These are phyloP conservation scores for Trichoderma koningii DNA, from an alignment of 2,329 filamentous ascomycete species.

Conservation along the genomic window DNA sequence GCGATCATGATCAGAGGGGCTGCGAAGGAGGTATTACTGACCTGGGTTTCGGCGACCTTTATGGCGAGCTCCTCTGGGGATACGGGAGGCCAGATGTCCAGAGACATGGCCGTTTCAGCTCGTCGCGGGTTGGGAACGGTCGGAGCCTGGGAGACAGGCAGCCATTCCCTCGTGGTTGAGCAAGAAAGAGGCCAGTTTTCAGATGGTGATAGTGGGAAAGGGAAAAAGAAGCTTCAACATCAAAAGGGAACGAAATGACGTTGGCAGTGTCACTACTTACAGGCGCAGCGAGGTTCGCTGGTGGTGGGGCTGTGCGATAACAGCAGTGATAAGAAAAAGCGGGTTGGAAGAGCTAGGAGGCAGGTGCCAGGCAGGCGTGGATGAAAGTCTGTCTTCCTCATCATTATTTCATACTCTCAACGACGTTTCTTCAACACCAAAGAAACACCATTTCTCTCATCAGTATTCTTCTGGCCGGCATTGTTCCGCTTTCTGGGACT, in stretches of 20 bases:
- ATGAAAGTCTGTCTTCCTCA: conserved; percentile 13
- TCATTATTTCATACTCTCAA: neutral
- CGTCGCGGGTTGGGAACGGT: neutral
- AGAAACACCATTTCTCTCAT: neutral
- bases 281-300: neutral
- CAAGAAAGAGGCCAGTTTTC: conserved; percentile 20
- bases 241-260: neutral
- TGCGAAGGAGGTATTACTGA: conserved; percentile 41
- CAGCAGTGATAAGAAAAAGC: conserved; percentile 19
- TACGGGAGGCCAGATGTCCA: conserved; percentile 61
- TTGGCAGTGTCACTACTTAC: neutral
- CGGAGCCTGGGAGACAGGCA: conserved; percentile 26
- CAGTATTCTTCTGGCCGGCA: too few relatives aligned
- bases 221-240: neutral
- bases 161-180: conserved; percentile 11
- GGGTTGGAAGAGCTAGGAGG: conserved; percentile 6
- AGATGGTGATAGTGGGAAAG: too few relatives aligned
- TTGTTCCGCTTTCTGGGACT: neutral
- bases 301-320: conserved; percentile 23
- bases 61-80: conserved; percentile 53
- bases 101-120: conserved; percentile 49
- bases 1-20: too few relatives aligned
- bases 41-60: conserved; percentile 54
- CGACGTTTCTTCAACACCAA: neutral
- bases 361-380: conserved; percentile 28